Percentiles rank a stretch among this genome's conserved stretches.
Evolutionary conservation across 192 early-diverging fungal species (phyloP).

Genomic region (Entomortierella chlamydospora): DNA sequence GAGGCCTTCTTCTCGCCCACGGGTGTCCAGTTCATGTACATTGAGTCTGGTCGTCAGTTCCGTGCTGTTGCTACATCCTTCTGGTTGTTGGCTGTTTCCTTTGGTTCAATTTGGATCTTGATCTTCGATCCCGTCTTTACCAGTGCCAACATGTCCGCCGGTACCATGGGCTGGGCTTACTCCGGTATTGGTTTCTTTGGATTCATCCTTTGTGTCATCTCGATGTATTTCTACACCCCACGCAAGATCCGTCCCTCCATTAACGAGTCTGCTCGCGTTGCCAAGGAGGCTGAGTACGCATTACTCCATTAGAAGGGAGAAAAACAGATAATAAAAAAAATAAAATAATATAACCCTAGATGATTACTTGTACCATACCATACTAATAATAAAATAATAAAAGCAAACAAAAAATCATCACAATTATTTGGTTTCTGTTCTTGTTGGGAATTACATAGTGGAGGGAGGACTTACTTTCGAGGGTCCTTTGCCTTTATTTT

Average conservation of each 20-base stretch:
- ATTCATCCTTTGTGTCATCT: slow-evolving; percentile 36
- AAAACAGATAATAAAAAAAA: neutral
- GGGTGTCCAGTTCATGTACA: slow-evolving; percentile 75
- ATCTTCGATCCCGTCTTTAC: slow-evolving; percentile 43
- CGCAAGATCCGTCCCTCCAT: slow-evolving; percentile 50
- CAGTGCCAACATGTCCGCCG: neutral
- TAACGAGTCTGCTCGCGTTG: slow-evolving; percentile 46
- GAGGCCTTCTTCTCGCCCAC: slow-evolving; percentile 70
- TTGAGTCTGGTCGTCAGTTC: slow-evolving; percentile 70
- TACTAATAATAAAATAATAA: too few species aligned
- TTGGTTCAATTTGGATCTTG: slow-evolving; percentile 56
- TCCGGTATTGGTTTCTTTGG: slow-evolving; percentile 51
- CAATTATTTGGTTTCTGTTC: too few species aligned
- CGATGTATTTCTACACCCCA: slow-evolving; percentile 34
- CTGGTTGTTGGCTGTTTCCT: slow-evolving; percentile 63
- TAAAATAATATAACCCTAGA: too few species aligned
- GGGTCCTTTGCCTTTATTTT: slow-evolving; percentile 50
- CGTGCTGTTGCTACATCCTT: slow-evolving; percentile 66
- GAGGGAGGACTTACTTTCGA: slow-evolving; percentile 44
- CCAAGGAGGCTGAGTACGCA: slow-evolving; percentile 46
- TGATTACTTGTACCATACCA: too few species aligned
- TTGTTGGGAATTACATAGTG: too few species aligned
- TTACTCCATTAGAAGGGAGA: slow-evolving; percentile 14
- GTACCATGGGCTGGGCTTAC: slow-evolving; percentile 36
- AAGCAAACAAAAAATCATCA: too few species aligned